These are phyloP conservation scores for Bacidia rubella DNA, from an alignment of 495 filamentous ascomycete genomes.

Conservation along the genomic window DNA sequence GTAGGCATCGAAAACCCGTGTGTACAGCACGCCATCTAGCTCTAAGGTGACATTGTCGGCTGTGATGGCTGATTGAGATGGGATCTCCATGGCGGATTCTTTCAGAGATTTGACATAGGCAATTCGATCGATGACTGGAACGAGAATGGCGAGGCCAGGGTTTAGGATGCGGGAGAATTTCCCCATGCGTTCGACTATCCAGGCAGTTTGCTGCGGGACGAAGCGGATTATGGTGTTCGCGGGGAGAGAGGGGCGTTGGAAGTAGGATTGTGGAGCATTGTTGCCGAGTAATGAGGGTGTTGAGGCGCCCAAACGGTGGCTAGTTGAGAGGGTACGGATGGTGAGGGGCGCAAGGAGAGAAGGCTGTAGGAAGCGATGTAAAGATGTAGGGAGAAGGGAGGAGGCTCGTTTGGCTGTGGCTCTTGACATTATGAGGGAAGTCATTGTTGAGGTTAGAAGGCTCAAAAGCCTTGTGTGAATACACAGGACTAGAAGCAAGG, in stretches of 20 bases:
- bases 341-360: no score
- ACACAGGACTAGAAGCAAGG: neutral
- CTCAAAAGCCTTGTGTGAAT: no score
- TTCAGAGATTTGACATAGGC: slow-evolving; percentile 96
- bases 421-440: no score
- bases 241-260: slow-evolving; percentile 52
- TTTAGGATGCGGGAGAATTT: slow-evolving; percentile 86
- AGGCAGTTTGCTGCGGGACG: slow-evolving; percentile 97
- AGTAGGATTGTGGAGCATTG: slow-evolving; percentile 35
- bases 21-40: slow-evolving; percentile 89
- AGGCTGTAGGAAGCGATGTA: no score
- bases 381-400: no score
- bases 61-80: slow-evolving; percentile 90
- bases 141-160: slow-evolving; percentile 76
- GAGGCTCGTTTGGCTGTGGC: no score
- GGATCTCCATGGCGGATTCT: slow-evolving; percentile 91
- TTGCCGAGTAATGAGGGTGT: neutral
- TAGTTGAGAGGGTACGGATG: neutral
- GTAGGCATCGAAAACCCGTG: slow-evolving; percentile 90
- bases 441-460: no score
- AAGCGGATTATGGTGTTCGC: slow-evolving; percentile 93
- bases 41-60: slow-evolving; percentile 97
- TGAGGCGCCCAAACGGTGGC: neutral
- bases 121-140: slow-evolving; percentile 89
- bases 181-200: slow-evolving; percentile 99